Evolutionary conservation across 441 rosid species (phyloP).

Genomic region (Bocquillonia castaneifolia): DNA sequence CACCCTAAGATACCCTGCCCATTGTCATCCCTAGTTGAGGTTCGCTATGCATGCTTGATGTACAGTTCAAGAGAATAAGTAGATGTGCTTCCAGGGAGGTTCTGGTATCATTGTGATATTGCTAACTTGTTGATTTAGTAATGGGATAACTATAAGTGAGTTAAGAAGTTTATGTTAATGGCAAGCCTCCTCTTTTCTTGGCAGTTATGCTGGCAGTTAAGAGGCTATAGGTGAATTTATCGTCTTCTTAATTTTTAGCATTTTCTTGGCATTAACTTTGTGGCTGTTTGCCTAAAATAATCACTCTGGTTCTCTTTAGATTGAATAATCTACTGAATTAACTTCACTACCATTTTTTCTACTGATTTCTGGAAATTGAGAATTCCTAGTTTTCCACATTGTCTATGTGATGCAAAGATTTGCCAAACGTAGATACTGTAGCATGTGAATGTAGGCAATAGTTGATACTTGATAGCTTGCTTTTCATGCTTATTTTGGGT

Average conservation of each 20-base stretch:
- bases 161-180: neutral
- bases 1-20: too few relatives aligned
- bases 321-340: neutral
- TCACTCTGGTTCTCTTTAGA: neutral
- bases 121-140: slow-evolving; percentile 6
- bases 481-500: neutral
- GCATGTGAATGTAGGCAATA: neutral
- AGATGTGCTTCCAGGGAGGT: neutral
- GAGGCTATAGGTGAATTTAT: too few relatives aligned
- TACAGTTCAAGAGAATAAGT: neutral
- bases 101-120: neutral
- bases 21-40: too few relatives aligned
- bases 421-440: neutral
- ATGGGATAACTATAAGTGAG: neutral
- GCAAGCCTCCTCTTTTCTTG: neutral
- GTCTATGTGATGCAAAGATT: neutral
- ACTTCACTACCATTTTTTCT: neutral
- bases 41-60: too few relatives aligned
- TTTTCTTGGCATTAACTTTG: neutral
- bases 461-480: neutral
- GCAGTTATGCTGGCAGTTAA: neutral
- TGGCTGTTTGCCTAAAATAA: neutral
- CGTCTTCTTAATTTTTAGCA: neutral
- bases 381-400: neutral
- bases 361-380: neutral